Evolutionary conservation across 345 rosid species (phyloP).

Genomic region (Boechera divaricarpa): DNA sequence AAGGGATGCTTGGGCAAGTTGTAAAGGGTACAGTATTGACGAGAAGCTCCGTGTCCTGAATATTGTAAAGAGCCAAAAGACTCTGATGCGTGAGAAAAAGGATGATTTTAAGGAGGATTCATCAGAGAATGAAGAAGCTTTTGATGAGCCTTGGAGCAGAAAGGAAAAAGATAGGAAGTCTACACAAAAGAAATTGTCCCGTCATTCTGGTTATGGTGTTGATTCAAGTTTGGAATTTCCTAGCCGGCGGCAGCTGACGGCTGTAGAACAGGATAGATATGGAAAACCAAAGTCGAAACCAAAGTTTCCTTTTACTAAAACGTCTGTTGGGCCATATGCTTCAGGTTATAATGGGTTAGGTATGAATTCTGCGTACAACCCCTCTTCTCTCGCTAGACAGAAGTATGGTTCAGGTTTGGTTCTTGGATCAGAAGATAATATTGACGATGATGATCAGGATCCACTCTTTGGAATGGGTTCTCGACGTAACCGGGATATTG

Average conservation of each 20-base stretch:
- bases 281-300: slow-evolving; percentile 68
- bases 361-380: slow-evolving; percentile 54
- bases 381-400: slow-evolving; percentile 52
- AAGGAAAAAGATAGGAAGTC: slow-evolving; percentile 63
- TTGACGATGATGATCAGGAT: slow-evolving; percentile 60
- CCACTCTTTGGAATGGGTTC: slow-evolving; percentile 68
- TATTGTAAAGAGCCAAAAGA: slow-evolving; percentile 81
- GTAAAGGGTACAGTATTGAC: slow-evolving; percentile 80
- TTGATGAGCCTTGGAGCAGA: slow-evolving; percentile 65
- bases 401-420: slow-evolving; percentile 56
- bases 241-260: slow-evolving; percentile 47
- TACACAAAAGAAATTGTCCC: slow-evolving; percentile 48
- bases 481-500: slow-evolving; percentile 52
- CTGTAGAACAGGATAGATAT: slow-evolving; percentile 53
- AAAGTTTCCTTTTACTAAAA: slow-evolving; percentile 54
- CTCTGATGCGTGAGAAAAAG: slow-evolving; percentile 72
- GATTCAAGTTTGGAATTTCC: slow-evolving; percentile 59
- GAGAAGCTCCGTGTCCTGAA: slow-evolving; percentile 92
- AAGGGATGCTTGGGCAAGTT: slow-evolving; percentile 87
- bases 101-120: slow-evolving; percentile 71
- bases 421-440: slow-evolving; percentile 56
- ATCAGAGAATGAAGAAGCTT: slow-evolving; percentile 63
- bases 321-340: slow-evolving; percentile 49
- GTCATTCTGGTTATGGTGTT: slow-evolving; percentile 49
- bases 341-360: slow-evolving; percentile 55